These are phyloP conservation scores for Thalassiosira allenii DNA, from an alignment of 352 stramenopile genomes.

Conservation along the genomic window DNA sequence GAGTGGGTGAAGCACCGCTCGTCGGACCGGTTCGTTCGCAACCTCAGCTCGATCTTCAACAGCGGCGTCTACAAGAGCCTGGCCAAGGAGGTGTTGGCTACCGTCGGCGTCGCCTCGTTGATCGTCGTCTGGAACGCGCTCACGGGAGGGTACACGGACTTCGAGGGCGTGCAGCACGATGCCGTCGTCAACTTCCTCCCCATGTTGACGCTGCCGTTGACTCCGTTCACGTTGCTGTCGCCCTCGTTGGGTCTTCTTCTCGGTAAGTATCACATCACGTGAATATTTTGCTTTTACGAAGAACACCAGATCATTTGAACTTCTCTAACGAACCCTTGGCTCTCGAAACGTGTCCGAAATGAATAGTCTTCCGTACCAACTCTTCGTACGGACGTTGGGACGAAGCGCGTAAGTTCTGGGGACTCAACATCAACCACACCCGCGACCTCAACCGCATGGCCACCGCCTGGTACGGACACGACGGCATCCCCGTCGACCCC, in stretches of 20 bases:
- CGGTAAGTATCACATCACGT: too few relatives aligned
- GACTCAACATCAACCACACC: conserved; percentile 84
- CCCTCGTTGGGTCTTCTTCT: conserved; percentile 80
- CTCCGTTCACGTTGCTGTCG: conserved; percentile 71
- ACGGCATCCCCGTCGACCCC: conserved; percentile 43
- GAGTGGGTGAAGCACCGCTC: conserved; percentile 78
- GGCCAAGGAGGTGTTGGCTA: conserved; percentile 65
- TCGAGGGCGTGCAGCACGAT: conserved; percentile 62
- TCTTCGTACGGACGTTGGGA: conserved; percentile 82
- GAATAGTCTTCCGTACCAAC: conserved; percentile 87
- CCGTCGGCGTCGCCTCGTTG: conserved; percentile 67
- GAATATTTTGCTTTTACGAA: not conserved
- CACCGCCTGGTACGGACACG: conserved; percentile 71
- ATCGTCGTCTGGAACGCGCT: conserved; percentile 78
- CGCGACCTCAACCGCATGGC: conserved; percentile 79
- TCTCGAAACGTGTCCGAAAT: too few relatives aligned
- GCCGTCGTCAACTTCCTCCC: conserved; percentile 45
- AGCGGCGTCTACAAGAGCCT: conserved; percentile 83
- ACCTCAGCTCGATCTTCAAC: conserved; percentile 66
- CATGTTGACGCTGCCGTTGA: conserved; percentile 67
- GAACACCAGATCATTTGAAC: too few relatives aligned
- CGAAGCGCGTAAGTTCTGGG: conserved; percentile 86
- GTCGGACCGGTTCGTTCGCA: conserved; percentile 71
- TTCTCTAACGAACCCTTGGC: too few relatives aligned
- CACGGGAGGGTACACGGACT: conserved; percentile 68